Evolutionary conservation across 495 filamentous ascomycete species (phyloP).

Genomic region (Endocarpon pusillum): DNA sequence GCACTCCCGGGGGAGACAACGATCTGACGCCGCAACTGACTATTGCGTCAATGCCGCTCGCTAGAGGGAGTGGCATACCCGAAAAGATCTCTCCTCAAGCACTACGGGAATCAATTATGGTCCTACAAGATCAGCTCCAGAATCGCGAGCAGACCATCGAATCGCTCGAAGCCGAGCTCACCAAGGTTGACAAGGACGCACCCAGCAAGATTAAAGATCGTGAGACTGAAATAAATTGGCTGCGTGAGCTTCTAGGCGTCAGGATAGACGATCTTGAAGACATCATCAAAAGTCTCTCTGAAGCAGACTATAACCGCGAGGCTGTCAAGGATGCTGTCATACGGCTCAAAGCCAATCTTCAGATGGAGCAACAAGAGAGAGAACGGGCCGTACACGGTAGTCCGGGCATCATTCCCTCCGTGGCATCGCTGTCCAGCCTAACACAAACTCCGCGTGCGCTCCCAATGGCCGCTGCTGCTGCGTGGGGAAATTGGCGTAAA

Average conservation of each 20-base stretch:
- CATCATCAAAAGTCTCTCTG: constrained; percentile 63
- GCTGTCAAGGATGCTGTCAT: constrained; percentile 79
- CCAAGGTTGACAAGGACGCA: constrained; percentile 51
- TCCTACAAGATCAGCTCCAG: constrained; percentile 90
- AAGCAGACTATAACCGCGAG: constrained; percentile 55
- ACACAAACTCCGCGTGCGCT: constrained; percentile 64
- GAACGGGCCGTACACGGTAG: constrained; percentile 49
- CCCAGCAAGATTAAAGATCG: constrained; percentile 68
- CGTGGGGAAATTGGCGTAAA: constrained; percentile 74
- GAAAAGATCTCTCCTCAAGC: constrained; percentile 88
- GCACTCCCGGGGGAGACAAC: constrained; percentile 18
- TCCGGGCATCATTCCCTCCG: constrained; percentile 30
- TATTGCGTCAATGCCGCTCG: constrained; percentile 27
- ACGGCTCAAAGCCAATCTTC: constrained; percentile 77
- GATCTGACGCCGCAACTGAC: constrained; percentile 18
- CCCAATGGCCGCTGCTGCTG: constrained; percentile 64
- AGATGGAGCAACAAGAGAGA: constrained; percentile 93
- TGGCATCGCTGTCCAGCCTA: constrained; percentile 34
- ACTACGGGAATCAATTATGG: constrained; percentile 85
- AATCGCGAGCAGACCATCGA: constrained; percentile 83
- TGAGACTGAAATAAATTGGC: constrained; percentile 88
- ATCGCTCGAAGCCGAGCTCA: constrained; percentile 54
- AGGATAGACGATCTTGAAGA: constrained; percentile 83
- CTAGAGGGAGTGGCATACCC: constrained; percentile 36
- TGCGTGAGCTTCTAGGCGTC: constrained; percentile 82